These are phyloP conservation scores for Phytophthora tentaculata DNA, from an alignment of 352 stramenopile species.

Conservation along the genomic window DNA sequence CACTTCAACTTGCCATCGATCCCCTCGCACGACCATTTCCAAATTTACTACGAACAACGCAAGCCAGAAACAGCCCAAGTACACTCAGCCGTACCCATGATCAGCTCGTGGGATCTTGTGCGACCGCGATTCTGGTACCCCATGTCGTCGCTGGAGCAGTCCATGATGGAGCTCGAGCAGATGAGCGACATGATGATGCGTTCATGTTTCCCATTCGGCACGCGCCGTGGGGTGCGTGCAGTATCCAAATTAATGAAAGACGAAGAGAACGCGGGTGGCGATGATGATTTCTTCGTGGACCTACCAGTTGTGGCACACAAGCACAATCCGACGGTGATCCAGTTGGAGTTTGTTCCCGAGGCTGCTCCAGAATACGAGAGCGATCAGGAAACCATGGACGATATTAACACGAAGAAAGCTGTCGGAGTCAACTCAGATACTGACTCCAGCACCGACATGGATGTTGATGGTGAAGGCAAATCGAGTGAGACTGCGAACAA, in stretches of 20 bases:
- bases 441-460: too few species aligned
- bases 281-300: conserved; percentile 18
- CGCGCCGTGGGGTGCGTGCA: neutral
- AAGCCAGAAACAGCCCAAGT: conserved; percentile 12
- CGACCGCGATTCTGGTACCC: conserved; percentile 56
- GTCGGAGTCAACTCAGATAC: too few species aligned
- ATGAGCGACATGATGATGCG: conserved; percentile 38
- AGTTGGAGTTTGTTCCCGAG: too few species aligned
- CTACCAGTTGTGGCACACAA: conserved; percentile 6
- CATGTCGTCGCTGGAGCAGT: conserved; percentile 60
- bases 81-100: conserved; percentile 28
- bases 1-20: neutral
- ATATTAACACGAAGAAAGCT: too few species aligned
- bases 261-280: neutral
- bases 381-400: too few species aligned
- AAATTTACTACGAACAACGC: conserved; percentile 8
- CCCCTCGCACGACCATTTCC: neutral
- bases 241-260: conserved; percentile 1
- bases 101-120: conserved; percentile 59
- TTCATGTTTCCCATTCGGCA: conserved; percentile 14
- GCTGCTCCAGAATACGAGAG: too few species aligned
- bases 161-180: conserved; percentile 51
- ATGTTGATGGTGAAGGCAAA: too few species aligned
- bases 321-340: too few species aligned
- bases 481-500: too few species aligned